phyloP scores from a whole-genome alignment of 441 rosid genomes.

The Melastoma candidum region DNA sequence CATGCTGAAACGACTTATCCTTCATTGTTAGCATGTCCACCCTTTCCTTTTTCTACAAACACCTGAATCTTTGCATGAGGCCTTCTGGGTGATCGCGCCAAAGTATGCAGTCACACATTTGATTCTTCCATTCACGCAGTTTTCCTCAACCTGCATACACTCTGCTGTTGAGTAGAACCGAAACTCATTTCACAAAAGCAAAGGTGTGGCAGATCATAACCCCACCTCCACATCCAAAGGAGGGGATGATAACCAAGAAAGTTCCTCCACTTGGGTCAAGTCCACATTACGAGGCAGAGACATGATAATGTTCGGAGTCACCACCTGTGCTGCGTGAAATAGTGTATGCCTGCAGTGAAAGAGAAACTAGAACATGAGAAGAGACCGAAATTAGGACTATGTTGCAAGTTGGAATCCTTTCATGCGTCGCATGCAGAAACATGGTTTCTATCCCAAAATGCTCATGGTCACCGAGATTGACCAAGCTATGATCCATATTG shows the following conservation, averaged over 20 bases:
- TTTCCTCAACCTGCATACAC: slow-evolving; percentile 20
- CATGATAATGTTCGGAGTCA: slow-evolving; percentile 21
- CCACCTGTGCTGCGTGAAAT: slow-evolving; percentile 21
- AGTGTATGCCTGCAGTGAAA: slow-evolving; percentile 14
- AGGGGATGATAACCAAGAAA: slow-evolving; percentile 27
- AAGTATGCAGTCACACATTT: slow-evolving; percentile 24
- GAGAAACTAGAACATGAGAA: neutral
- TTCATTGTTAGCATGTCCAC: no score
- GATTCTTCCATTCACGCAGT: slow-evolving; percentile 17
- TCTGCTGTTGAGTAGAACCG: neutral
- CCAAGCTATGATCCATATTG: no score
- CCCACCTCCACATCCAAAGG: slow-evolving; percentile 23
- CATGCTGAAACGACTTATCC: no score
- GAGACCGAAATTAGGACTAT: neutral
- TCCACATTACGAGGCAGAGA: slow-evolving; percentile 24
- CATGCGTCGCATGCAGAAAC: no score
- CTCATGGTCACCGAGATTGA: no score
- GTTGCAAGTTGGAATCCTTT: neutral
- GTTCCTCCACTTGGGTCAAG: slow-evolving; percentile 23
- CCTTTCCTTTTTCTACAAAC: no score
- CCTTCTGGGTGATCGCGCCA: slow-evolving; percentile 2
- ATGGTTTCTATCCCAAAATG: no score
- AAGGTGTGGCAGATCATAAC: neutral
- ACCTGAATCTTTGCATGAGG: no score
- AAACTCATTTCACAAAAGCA: neutral